Percentiles rank a stretch among this genome's conserved stretches.
phyloP scores from a whole-genome alignment of 179 eudicot genomes.

The Heliamphora pulchella region DNA sequence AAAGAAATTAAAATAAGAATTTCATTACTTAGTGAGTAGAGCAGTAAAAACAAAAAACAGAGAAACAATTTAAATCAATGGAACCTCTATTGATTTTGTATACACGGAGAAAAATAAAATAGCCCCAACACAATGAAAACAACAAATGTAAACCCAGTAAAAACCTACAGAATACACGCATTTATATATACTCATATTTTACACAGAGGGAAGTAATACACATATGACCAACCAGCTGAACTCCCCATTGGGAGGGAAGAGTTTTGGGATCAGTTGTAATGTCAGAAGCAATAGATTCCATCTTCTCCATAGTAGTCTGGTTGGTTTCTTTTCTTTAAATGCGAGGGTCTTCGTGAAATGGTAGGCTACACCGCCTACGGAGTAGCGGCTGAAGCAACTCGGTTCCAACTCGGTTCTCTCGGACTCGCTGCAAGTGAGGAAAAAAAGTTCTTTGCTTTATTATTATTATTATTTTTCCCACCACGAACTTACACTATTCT shows the following conservation, averaged over 20 bases:
- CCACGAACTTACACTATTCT: no score
- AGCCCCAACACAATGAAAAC: background rate
- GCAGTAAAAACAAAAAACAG: background rate
- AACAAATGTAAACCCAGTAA: background rate
- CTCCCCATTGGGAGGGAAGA: conserved; percentile 26
- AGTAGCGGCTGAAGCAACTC: background rate
- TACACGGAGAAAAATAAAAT: no score
- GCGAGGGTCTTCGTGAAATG: background rate
- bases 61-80: background rate
- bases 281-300: conserved; percentile 7
- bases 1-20: background rate
- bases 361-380: background rate
- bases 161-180: background rate
- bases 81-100: no score
- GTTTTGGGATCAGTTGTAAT: background rate
- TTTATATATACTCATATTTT: background rate
- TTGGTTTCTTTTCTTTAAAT: no score
- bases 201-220: conserved; percentile 6
- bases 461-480: no score
- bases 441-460: no score
- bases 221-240: conserved; percentile 28
- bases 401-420: background rate
- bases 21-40: background rate
- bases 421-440: no score
- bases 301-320: background rate